Evolutionary conservation across 1,139 yeast genomes (phyloP).

Genomic region (Geotrichum aggregatum): DNA sequence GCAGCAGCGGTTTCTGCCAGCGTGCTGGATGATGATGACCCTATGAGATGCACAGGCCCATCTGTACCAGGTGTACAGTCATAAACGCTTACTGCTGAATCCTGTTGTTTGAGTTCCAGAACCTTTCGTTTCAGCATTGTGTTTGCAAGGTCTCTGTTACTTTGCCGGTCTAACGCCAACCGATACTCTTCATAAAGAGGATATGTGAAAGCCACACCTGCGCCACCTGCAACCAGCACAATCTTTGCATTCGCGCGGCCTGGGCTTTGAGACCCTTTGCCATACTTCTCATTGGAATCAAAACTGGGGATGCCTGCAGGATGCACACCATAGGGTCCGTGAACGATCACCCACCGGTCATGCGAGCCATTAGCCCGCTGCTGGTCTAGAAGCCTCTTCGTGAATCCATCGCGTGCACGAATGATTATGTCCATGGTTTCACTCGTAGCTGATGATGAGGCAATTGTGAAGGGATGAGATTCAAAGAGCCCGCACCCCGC

Average conservation of each 20-base stretch:
- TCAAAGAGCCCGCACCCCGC: conserved; percentile 27
- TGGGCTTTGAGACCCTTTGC: not conserved
- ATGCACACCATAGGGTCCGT: conserved; percentile 33
- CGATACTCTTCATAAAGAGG: conserved; percentile 30
- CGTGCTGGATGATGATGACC: not conserved
- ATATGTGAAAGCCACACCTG: conserved; percentile 34
- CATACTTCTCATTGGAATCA: too few species aligned
- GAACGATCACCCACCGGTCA: conserved; percentile 28
- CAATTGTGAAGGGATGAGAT: conserved; percentile 31
- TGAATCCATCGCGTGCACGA: conserved; percentile 32
- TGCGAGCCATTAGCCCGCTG: conserved; percentile 2
- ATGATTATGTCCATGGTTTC: conserved; percentile 29
- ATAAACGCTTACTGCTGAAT: not conserved
- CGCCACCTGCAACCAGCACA: conserved; percentile 32
- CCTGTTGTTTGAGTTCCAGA: not conserved
- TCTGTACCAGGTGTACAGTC: not conserved
- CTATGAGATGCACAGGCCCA: not conserved
- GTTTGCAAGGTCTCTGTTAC: not conserved
- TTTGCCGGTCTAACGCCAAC: conserved; percentile 8
- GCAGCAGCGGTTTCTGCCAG: not conserved
- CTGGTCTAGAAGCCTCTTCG: conserved; percentile 24
- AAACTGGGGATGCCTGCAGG: conserved; percentile 10
- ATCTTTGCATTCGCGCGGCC: conserved; percentile 18
- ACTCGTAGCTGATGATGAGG: conserved; percentile 26
- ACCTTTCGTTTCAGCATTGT: not conserved